Evolutionary conservation across 1,139 yeast genomes (phyloP).

Genomic region (Debaryomycetaceae sp.): DNA sequence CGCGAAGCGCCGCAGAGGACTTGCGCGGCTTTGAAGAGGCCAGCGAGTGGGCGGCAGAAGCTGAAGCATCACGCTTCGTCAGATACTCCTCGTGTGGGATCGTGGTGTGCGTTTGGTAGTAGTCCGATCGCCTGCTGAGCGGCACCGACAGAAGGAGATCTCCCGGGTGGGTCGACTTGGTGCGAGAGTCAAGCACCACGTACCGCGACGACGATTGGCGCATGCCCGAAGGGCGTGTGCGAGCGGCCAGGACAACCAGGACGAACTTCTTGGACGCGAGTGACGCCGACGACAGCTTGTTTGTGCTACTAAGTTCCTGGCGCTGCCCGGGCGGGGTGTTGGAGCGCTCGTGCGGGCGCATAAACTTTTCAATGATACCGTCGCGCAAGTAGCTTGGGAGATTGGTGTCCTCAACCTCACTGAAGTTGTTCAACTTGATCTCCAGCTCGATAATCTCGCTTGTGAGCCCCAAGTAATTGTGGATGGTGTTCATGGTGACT

Average conservation of each 20-base stretch:
- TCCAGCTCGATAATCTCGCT: slow-evolving; percentile 80
- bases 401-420: slow-evolving; percentile 28
- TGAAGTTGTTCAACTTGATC: slow-evolving; percentile 51
- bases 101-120: slow-evolving; percentile 15
- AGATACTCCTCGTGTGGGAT: slow-evolving; percentile 2
- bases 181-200: slow-evolving; percentile 58
- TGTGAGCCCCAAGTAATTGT: slow-evolving; percentile 80
- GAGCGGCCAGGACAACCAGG: no score
- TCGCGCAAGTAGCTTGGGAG: slow-evolving; percentile 64
- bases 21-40: slow-evolving; percentile 1
- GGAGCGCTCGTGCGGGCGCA: no score
- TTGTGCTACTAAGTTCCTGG: no score
- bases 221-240: not conserved
- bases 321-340: no score
- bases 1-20: slow-evolving; percentile 15
- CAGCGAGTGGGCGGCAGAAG: not conserved
- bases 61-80: no score
- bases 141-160: slow-evolving; percentile 83
- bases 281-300: no score
- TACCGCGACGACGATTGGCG: slow-evolving; percentile 45
- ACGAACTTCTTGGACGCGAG: no score
- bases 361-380: slow-evolving; percentile 47
- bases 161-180: slow-evolving; percentile 68
- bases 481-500: slow-evolving; percentile 88
- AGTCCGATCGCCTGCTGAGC: slow-evolving; percentile 48